Percentiles rank a stretch among this genome's conserved stretches.
phyloP scores from a whole-genome alignment of 192 early-diverging fungal species.

The Gigaspora rosea region DNA sequence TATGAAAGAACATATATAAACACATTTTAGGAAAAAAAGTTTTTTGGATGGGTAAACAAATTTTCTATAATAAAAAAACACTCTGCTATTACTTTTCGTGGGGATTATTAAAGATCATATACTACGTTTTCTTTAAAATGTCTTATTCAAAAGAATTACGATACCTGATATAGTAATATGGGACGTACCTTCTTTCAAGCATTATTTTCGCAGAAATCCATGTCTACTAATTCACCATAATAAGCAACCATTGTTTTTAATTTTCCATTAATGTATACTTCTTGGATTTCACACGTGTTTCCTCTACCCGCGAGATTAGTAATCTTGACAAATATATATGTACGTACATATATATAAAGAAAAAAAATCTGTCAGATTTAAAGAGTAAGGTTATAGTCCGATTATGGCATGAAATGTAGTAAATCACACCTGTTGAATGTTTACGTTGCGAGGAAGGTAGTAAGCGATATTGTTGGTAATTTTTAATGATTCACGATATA shows the following conservation, averaged over 20 bases:
- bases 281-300: slow-evolving; percentile 77
- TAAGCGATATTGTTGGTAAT: slow-evolving; percentile 80
- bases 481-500: slow-evolving; percentile 62
- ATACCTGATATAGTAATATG: too few species aligned
- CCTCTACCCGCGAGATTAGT: slow-evolving; percentile 56
- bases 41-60: too few species aligned
- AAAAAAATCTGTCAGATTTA: background rate
- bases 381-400: background rate
- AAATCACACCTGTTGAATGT: slow-evolving; percentile 58
- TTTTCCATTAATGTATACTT: slow-evolving; percentile 66
- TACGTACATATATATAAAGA: too few species aligned
- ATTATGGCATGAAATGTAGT: too few species aligned
- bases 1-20: too few species aligned
- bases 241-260: slow-evolving; percentile 76
- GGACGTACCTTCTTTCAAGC: too few species aligned
- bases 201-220: background rate
- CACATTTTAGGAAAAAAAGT: too few species aligned
- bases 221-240: slow-evolving; percentile 69
- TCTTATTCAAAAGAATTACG: too few species aligned
- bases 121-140: too few species aligned
- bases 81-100: too few species aligned
- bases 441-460: slow-evolving; percentile 84
- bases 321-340: slow-evolving; percentile 38
- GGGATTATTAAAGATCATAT: too few species aligned
- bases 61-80: too few species aligned